phyloP scores from a whole-genome alignment of 257 asterid genomes.

The Primulina eburnea region DNA sequence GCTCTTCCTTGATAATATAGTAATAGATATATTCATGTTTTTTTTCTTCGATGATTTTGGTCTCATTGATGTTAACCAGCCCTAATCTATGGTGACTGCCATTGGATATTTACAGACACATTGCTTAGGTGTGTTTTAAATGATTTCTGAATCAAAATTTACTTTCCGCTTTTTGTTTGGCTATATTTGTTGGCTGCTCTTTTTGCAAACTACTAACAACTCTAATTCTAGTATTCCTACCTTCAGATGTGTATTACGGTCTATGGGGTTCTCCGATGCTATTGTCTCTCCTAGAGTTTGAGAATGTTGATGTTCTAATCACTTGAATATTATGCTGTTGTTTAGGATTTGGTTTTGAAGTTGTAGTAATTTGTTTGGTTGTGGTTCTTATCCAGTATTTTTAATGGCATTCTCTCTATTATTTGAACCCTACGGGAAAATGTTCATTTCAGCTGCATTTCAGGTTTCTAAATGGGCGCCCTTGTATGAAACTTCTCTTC shows the following conservation, averaged over 20 bases:
- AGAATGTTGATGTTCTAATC: too few relatives aligned
- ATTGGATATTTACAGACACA: neutral
- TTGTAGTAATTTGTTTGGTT: neutral
- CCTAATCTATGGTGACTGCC: neutral
- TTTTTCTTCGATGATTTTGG: neutral
- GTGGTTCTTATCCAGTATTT: neutral
- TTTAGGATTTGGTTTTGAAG: neutral
- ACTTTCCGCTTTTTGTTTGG: neutral
- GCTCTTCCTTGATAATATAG: too few relatives aligned
- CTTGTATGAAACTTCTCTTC: slow-evolving; percentile 68
- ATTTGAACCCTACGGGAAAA: slow-evolving; percentile 22
- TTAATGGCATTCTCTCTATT: slow-evolving; percentile 10
- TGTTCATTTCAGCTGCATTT: slow-evolving; percentile 33
- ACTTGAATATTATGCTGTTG: neutral
- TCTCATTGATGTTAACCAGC: neutral
- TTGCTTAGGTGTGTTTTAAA: neutral
- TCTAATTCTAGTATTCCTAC: neutral
- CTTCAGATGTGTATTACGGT: neutral
- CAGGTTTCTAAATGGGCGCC: slow-evolving; percentile 83
- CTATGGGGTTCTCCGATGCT: too few relatives aligned
- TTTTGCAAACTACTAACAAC: neutral
- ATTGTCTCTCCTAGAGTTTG: too few relatives aligned
- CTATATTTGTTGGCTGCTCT: neutral
- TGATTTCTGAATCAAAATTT: neutral
- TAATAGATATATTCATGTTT: neutral